A percentile compares a stretch with the other conserved stretches of the same genome.
Conservation (phyloP, 2,329 filamentous ascomycete species). For the Fusarium nisikadoi region DNA sequence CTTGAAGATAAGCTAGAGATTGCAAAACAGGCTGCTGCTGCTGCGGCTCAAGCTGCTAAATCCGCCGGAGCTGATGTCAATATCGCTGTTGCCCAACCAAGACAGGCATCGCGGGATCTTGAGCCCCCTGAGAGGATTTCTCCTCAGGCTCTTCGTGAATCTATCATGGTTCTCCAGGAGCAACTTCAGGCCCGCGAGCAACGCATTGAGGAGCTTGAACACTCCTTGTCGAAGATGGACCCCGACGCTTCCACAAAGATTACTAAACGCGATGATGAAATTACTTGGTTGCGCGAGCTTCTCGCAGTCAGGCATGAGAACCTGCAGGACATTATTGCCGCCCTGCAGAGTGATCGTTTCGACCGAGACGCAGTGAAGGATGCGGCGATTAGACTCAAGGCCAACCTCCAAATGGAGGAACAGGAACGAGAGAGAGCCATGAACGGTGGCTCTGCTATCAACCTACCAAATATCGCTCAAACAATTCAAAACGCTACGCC, state of each 20-base stretch:
- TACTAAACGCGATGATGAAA: conserved; percentile 92
- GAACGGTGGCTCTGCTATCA: conserved; percentile 73
- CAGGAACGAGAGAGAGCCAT: conserved; percentile 90
- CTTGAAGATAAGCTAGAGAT: conserved; percentile 93
- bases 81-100: conserved; percentile 36
- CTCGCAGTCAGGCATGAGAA: conserved; percentile 91
- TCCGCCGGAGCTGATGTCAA: conserved; percentile 58
- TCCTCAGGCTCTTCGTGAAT: conserved; percentile 92
- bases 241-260: conserved; percentile 84
- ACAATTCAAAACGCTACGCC: conserved; percentile 83
- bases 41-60: conserved; percentile 81
- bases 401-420: conserved; percentile 97
- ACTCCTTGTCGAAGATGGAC: conserved; percentile 74
- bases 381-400: conserved; percentile 89
- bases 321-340: conserved; percentile 88
- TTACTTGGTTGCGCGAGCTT: conserved; percentile 92
- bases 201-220: conserved; percentile 87
- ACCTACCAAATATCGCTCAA: conserved; percentile 79
- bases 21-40: conserved; percentile 85
- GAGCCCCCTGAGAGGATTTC: conserved; percentile 86
- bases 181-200: conserved; percentile 94
- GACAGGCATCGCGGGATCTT: conserved; percentile 49
- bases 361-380: conserved; percentile 85
- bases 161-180: conserved; percentile 95
- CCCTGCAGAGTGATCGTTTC: conserved; percentile 78